These are phyloP conservation scores for Lolium perenne DNA, from an alignment of 176 grass and related monocot species.

Conservation along the genomic window DNA sequence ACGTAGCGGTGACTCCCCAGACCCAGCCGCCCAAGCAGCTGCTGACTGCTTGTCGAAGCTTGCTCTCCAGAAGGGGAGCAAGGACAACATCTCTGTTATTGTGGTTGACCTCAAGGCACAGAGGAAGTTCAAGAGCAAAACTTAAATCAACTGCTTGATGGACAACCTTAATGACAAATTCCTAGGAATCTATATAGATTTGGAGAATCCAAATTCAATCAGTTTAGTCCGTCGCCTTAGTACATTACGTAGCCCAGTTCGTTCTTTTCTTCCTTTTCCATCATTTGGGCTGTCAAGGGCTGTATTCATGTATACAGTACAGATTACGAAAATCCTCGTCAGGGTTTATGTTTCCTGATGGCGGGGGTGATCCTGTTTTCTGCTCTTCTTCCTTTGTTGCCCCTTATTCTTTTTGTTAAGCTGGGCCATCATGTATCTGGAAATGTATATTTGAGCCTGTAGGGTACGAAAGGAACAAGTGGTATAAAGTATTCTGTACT, in stretches of 20 bases:
- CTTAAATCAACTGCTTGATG: slow-evolving; percentile 52
- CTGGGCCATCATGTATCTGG: slow-evolving; percentile 61
- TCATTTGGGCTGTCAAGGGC: slow-evolving; percentile 45
- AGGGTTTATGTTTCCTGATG: slow-evolving; percentile 57
- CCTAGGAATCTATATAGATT: slow-evolving; percentile 56
- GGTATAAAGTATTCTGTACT: slow-evolving; percentile 43
- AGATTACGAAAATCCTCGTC: slow-evolving; percentile 44
- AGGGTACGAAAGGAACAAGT: slow-evolving; percentile 51
- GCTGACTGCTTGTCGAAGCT: slow-evolving; percentile 82
- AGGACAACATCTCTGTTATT: slow-evolving; percentile 86
- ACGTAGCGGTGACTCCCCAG: slow-evolving; percentile 50
- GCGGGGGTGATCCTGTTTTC: slow-evolving; percentile 54
- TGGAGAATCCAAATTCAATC: slow-evolving; percentile 54
- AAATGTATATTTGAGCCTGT: slow-evolving; percentile 67
- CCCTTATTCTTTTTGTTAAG: slow-evolving; percentile 58
- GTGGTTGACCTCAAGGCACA: slow-evolving; percentile 95
- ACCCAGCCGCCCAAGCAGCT: slow-evolving; percentile 78
- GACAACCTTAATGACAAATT: slow-evolving; percentile 38
- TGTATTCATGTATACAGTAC: slow-evolving; percentile 65
- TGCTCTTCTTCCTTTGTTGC: slow-evolving; percentile 48
- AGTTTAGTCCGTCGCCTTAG: slow-evolving; percentile 46
- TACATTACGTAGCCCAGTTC: slow-evolving; percentile 63
- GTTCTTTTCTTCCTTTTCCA: slow-evolving; percentile 36
- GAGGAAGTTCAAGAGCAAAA: slow-evolving; percentile 88
- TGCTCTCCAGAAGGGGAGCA: slow-evolving; percentile 87